Evolutionary conservation across 1,284 basidiomycete species (phyloP).

Genomic region (Malassezia japonica): DNA sequence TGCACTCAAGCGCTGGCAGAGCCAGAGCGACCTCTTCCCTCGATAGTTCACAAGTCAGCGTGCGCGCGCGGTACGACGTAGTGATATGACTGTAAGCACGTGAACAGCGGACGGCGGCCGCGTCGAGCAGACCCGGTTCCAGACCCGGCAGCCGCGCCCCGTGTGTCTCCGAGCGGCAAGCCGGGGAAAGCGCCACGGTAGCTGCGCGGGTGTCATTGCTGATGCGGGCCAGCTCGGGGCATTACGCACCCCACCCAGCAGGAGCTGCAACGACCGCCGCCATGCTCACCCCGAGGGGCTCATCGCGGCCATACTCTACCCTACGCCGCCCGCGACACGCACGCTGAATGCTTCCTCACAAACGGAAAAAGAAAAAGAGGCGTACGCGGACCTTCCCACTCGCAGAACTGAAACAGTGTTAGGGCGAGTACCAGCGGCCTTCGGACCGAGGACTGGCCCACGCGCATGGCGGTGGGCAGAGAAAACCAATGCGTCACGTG

Average conservation of each 20-base stretch:
- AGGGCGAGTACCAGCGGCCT: constrained; percentile 45
- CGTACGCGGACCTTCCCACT: constrained; percentile 48
- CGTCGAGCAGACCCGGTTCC: constrained; percentile 18
- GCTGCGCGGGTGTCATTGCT: constrained; percentile 16
- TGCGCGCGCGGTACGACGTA: too few relatives aligned
- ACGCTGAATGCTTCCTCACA: background rate
- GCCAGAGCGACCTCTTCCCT: constrained; percentile 12
- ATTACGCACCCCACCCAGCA: constrained; percentile 18
- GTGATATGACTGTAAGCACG: too few relatives aligned
- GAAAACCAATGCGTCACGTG: background rate
- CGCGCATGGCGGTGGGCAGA: background rate
- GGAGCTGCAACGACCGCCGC: constrained; percentile 9
- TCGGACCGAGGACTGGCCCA: constrained; percentile 26
- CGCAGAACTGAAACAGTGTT: constrained; percentile 25
- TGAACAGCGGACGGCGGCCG: background rate
- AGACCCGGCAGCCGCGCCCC: constrained; percentile 5
- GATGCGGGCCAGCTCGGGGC: constrained; percentile 17
- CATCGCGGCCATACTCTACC: too few relatives aligned
- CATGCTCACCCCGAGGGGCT: background rate
- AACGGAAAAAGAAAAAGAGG: constrained; percentile 28
- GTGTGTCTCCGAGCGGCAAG: constrained; percentile 17
- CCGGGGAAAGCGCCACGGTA: constrained; percentile 16
- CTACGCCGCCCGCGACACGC: background rate
- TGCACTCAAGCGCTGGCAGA: constrained; percentile 42
- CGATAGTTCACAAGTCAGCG: too few relatives aligned